Percentiles rank a stretch among this genome's conserved stretches.
These are phyloP conservation scores for Warburgia ugandensis DNA, from an alignment of 164 flowering plant genomes.

Conservation along the genomic window DNA sequence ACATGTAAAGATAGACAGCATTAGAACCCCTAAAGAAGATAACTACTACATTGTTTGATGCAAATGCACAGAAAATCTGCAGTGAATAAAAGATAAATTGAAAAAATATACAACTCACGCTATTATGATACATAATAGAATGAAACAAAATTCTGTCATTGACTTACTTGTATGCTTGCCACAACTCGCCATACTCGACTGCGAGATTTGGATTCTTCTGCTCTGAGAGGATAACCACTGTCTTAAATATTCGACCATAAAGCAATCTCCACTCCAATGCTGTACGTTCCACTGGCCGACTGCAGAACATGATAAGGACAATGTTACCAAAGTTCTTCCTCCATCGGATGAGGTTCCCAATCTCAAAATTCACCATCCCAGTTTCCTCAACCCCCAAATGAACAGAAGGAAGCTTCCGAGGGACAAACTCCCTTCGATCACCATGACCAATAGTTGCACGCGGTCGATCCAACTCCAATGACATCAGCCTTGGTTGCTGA, in stretches of 20 bases:
- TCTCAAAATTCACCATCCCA: constrained; percentile 83
- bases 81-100: neutral
- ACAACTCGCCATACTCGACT: constrained; percentile 66
- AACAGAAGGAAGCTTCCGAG: constrained; percentile 85
- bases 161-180: constrained; percentile 71
- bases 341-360: constrained; percentile 88
- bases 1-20: no score
- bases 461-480: constrained; percentile 69
- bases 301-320: constrained; percentile 80
- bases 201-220: constrained; percentile 69
- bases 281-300: constrained; percentile 79
- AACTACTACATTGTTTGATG: no score
- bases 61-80: no score
- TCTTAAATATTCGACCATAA: constrained; percentile 92
- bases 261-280: constrained; percentile 98
- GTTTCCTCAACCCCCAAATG: constrained; percentile 97
- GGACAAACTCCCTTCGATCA: constrained; percentile 80
- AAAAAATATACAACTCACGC: neutral
- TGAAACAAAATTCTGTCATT: neutral
- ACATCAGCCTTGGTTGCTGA: constrained; percentile 91
- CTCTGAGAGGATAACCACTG: constrained; percentile 74
- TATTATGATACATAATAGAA: neutral
- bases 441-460: constrained; percentile 88
- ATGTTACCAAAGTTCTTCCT: constrained; percentile 91
- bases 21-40: no score